These are phyloP conservation scores for Vicia faba DNA, from an alignment of 306 rosid genomes.

Conservation along the genomic window DNA sequence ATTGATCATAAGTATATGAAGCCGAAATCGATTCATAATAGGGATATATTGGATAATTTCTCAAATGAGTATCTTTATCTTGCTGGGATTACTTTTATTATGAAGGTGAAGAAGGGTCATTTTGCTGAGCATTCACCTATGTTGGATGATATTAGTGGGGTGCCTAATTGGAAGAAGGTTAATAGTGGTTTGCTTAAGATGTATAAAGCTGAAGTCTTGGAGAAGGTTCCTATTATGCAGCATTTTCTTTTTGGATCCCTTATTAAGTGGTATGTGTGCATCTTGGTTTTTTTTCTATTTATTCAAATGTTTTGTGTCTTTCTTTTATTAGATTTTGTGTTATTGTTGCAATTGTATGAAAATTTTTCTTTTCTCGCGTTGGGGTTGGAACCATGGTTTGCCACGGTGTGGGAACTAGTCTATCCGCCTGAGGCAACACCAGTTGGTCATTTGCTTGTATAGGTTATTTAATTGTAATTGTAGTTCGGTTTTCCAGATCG, in stretches of 20 bases:
- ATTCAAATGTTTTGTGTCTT: conserved; percentile 7
- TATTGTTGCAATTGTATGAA: background rate
- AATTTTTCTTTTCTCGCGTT: background rate
- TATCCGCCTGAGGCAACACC: background rate
- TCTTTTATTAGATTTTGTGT: background rate
- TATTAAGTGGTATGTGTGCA: conserved; percentile 66
- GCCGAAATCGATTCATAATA: conserved; percentile 91
- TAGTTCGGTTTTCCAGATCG: background rate
- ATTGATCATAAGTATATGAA: conserved; percentile 92
- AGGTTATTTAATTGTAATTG: background rate
- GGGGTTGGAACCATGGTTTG: background rate
- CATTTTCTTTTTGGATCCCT: conserved; percentile 94
- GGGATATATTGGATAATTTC: conserved; percentile 84
- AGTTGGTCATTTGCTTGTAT: background rate
- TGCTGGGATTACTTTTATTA: conserved; percentile 66
- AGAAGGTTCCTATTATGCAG: conserved; percentile 98
- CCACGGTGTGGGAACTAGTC: background rate
- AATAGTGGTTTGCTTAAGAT: conserved; percentile 92
- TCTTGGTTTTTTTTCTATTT: background rate
- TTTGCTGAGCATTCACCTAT: conserved; percentile 97
- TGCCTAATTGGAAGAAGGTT: conserved; percentile 91
- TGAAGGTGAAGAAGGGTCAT: conserved; percentile 92
- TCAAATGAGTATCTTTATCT: conserved; percentile 75
- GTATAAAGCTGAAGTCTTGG: conserved; percentile 97
- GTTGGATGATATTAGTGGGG: conserved; percentile 97